phyloP scores from a whole-genome alignment of 768 basidiomycete species.

The Coprinopsis strossmayeri region DNA sequence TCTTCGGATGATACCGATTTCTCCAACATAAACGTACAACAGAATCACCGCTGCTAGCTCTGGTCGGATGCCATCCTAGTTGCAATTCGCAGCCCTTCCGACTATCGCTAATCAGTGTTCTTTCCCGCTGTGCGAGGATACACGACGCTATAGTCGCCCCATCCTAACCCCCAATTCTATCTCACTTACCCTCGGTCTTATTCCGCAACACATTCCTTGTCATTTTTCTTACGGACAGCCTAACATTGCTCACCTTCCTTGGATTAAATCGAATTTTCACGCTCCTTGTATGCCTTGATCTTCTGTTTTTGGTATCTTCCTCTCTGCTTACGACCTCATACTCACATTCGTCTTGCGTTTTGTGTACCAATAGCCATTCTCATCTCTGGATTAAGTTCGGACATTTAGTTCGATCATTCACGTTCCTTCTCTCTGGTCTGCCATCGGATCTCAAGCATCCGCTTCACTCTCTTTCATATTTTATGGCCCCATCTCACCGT shows the following conservation, averaged over 20 bases:
- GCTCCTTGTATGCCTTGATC: background rate
- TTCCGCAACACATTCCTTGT: conserved; percentile 5
- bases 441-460: background rate
- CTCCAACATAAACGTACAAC: background rate
- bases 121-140: background rate
- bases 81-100: background rate
- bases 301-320: too few relatives aligned
- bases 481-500: background rate
- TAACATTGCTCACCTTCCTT: background rate
- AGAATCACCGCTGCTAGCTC: background rate
- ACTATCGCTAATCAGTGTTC: background rate
- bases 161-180: background rate
- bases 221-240: conserved; percentile 2
- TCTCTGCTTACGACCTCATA: background rate
- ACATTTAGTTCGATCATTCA: background rate
- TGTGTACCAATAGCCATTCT: background rate
- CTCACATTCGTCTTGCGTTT: conserved; percentile 3
- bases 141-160: background rate
- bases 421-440: conserved; percentile 2
- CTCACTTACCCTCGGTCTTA: background rate
- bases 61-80: background rate
- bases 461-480: background rate
- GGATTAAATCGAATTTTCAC: background rate
- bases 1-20: background rate
- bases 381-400: conserved; percentile 3